Evolutionary conservation across 306 rosid species (phyloP).

Genomic region (Heteromeles arbutifolia): DNA sequence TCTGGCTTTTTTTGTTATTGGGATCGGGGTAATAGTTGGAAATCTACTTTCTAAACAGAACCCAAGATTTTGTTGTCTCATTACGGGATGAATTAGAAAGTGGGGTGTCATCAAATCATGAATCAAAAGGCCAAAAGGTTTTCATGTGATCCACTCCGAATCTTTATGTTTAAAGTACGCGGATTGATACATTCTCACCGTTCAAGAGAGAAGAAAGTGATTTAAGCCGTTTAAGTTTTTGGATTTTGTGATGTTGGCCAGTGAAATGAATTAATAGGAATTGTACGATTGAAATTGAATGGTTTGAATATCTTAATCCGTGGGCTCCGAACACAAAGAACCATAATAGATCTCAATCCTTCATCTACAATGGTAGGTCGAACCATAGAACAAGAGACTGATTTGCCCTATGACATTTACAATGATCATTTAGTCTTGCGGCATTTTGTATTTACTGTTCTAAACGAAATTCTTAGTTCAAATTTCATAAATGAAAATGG

Average conservation of each 20-base stretch:
- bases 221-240: too few relatives aligned
- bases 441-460: too few relatives aligned
- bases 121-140: slow-evolving; percentile 6
- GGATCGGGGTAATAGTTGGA: slow-evolving; percentile 20
- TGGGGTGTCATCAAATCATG: slow-evolving; percentile 9
- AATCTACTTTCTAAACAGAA: slow-evolving; percentile 38
- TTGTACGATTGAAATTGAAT: too few relatives aligned
- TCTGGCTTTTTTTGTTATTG: slow-evolving; percentile 23
- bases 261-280: accelerated
- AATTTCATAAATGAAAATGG: too few relatives aligned
- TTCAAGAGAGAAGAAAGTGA: too few relatives aligned
- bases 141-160: not conserved
- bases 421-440: too few relatives aligned
- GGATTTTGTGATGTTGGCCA: accelerated
- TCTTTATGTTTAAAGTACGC: accelerated
- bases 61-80: slow-evolving; percentile 40
- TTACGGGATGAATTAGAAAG: slow-evolving; percentile 21
- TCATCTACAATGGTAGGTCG: not conserved
- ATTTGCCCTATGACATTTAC: too few relatives aligned
- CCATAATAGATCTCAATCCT: too few relatives aligned
- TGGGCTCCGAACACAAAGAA: accelerated
- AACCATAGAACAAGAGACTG: too few relatives aligned
- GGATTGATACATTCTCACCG: accelerated
- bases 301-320: accelerated
- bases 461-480: too few relatives aligned